These are phyloP conservation scores for Flaveria floridana DNA, from an alignment of 140 eudicot species.

Conservation along the genomic window DNA sequence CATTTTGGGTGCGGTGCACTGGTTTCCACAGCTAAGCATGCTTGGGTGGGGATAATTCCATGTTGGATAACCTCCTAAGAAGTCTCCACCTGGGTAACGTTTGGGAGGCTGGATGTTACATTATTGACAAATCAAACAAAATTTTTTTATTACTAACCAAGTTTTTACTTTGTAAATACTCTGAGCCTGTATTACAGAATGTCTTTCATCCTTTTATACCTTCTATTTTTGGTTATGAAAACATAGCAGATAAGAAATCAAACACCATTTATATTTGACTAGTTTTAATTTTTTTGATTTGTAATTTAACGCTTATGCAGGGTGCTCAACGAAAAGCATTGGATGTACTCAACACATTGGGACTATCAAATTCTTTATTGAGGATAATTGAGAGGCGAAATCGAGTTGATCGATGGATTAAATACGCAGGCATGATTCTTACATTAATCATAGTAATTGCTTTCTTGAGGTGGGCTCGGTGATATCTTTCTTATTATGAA, in stretches of 20 bases:
- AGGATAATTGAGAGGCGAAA: constrained; percentile 85
- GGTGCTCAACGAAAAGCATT: constrained; percentile 92
- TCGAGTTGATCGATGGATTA: constrained; percentile 88
- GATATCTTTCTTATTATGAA: constrained; percentile 23
- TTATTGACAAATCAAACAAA: not conserved
- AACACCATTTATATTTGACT: not conserved
- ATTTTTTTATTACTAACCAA: not conserved
- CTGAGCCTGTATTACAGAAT: not conserved
- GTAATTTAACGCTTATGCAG: constrained; percentile 41
- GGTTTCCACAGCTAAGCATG: not conserved
- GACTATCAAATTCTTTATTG: constrained; percentile 79
- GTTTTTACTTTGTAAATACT: constrained; percentile 16
- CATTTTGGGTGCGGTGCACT: not conserved
- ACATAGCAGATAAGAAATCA: not conserved
- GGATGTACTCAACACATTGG: constrained; percentile 83
- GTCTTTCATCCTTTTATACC: not conserved
- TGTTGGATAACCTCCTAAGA: not conserved
- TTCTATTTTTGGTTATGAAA: not conserved
- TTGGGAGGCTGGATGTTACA: not conserved
- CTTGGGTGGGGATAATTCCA: not conserved
- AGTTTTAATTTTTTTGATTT: not conserved
- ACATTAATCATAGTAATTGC: constrained; percentile 65
- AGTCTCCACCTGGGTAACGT: not conserved
- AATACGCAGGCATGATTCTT: constrained; percentile 80
- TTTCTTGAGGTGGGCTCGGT: constrained; percentile 88